phyloP scores from a whole-genome alignment of 371 early-diverging fungal genomes.

The Saksenaea vasiformis region DNA sequence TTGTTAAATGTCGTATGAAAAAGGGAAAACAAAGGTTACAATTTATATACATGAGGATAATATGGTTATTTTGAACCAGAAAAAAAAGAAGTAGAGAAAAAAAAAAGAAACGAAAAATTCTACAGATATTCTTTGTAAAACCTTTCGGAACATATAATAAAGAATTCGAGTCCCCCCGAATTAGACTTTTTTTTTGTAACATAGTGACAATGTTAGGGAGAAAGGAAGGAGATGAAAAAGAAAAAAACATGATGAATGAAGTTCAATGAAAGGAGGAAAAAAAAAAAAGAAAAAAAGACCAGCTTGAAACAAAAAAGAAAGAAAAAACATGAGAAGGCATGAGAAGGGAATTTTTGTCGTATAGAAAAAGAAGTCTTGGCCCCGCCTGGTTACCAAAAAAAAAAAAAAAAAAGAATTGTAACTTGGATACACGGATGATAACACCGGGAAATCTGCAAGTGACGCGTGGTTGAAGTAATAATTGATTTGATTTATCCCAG shows the following conservation, averaged over 20 bases:
- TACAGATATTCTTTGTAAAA: conserved; percentile 2
- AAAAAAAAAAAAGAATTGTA: neutral
- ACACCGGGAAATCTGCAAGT: neutral
- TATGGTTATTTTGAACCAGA: neutral
- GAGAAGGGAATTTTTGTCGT: neutral
- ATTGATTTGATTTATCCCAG: neutral
- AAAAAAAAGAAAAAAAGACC: neutral
- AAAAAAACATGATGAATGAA: neutral
- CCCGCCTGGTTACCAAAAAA: neutral
- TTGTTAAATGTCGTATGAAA: neutral
- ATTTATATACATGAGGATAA: neutral
- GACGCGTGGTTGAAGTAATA: neutral
- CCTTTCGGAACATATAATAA: neutral
- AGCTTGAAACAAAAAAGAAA: neutral
- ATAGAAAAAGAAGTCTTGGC: neutral
- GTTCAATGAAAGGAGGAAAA: neutral
- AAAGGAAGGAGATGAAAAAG: conserved; percentile 1
- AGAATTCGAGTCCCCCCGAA: conserved; percentile 7
- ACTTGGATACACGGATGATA: neutral
- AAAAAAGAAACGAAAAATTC: neutral
- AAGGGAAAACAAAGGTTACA: neutral
- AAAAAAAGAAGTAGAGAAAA: neutral
- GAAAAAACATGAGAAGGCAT: neutral
- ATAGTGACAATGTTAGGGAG: conserved; percentile 1
- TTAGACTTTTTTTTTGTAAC: neutral